A percentile compares a stretch with the other conserved stretches of the same genome.
Conservation (phyloP, 345 rosid genomes). For the Raphanus sativus region DNA sequence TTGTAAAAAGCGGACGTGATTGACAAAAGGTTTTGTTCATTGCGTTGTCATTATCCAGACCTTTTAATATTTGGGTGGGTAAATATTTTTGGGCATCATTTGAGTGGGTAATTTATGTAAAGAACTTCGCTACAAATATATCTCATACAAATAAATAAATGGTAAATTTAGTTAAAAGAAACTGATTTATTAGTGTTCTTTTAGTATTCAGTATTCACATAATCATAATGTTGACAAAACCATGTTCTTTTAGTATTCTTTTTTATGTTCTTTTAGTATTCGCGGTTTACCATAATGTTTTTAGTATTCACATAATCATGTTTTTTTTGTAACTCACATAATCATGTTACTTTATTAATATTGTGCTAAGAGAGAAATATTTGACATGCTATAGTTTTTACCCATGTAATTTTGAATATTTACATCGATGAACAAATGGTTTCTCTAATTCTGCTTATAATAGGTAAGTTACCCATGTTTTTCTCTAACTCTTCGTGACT, state of each 20-base stretch:
- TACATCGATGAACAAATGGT: background rate
- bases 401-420: background rate
- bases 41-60: background rate
- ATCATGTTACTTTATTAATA: background rate
- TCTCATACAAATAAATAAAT: background rate
- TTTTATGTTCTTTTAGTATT: too few species aligned
- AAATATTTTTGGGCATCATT: background rate
- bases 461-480: background rate
- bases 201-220: background rate
- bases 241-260: too few species aligned
- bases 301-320: background rate
- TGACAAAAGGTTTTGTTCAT: background rate
- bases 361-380: background rate
- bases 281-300: too few species aligned
- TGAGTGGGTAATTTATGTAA: background rate
- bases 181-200: background rate
- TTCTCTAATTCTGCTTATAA: background rate
- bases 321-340: background rate
- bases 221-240: background rate
- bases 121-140: background rate
- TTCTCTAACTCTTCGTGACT: background rate
- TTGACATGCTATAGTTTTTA: background rate
- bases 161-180: background rate
- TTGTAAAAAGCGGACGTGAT: slow-evolving; percentile 9
- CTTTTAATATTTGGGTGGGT: background rate